Percentiles rank a stretch among this genome's conserved stretches.
phyloP scores from a whole-genome alignment of 768 basidiomycete genomes.

The Chalciporus piperatus region DNA sequence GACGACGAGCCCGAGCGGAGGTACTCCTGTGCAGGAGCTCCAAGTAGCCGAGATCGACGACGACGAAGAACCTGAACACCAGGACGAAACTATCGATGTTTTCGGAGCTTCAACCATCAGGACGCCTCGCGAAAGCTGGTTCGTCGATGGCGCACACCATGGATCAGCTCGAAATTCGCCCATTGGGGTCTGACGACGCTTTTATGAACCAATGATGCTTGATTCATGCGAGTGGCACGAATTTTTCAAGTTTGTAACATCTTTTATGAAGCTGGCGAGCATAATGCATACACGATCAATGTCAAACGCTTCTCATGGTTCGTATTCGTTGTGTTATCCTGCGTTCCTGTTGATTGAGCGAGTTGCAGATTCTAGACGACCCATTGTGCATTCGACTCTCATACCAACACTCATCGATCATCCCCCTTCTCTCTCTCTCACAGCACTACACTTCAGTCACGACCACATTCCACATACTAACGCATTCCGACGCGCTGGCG shows the following conservation, averaged over 20 bases:
- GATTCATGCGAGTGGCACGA: not conserved
- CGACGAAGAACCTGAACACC: not conserved
- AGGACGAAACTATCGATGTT: constrained; percentile 2
- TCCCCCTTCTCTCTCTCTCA: not conserved
- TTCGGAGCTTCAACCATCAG: constrained; percentile 6
- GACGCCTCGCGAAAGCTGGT: constrained; percentile 9
- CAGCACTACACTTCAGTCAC: not conserved
- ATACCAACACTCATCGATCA: not conserved
- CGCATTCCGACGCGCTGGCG: constrained; percentile 13
- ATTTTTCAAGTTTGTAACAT: not conserved
- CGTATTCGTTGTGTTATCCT: not conserved
- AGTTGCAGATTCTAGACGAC: constrained; percentile 8
- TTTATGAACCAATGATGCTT: not conserved
- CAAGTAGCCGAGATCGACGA: not conserved
- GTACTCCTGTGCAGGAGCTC: constrained; percentile 4
- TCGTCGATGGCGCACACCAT: not conserved
- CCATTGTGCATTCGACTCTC: not conserved
- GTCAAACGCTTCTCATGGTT: constrained; percentile 6
- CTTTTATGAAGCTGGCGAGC: constrained; percentile 2
- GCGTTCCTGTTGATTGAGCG: not conserved
- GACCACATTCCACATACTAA: not conserved
- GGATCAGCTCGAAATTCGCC: not conserved
- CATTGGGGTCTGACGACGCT: not conserved
- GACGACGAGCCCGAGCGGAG: constrained; percentile 1
- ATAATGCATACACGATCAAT: no score